phyloP scores from a whole-genome alignment of 108 stramenopile species.

The Cyclotella cryptica region DNA sequence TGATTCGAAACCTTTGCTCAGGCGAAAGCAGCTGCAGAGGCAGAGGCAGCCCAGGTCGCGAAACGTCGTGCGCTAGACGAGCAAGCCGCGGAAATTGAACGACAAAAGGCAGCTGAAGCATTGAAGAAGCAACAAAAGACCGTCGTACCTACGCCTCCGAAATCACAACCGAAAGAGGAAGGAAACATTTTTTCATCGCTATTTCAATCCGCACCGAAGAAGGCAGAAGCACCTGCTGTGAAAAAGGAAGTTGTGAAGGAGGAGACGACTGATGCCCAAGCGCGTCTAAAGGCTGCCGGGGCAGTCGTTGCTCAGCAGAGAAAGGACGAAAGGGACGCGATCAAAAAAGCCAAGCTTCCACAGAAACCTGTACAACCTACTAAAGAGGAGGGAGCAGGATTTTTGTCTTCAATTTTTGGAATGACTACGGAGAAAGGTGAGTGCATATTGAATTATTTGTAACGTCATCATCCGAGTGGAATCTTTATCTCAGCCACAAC shows the following conservation, averaged over 20 bases:
- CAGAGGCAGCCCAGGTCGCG: constrained; percentile 65
- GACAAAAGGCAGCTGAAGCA: constrained; percentile 68
- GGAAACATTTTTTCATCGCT: constrained; percentile 16
- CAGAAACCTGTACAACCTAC: background rate
- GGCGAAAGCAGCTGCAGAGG: constrained; percentile 66
- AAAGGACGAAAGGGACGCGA: constrained; percentile 15
- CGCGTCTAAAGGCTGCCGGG: constrained; percentile 1
- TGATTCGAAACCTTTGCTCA: background rate
- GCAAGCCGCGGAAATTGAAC: constrained; percentile 68
- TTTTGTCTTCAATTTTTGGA: constrained; percentile 33
- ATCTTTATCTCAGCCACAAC: background rate
- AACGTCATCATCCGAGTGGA: no score
- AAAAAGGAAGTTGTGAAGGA: constrained; percentile 32
- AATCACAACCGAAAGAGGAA: constrained; percentile 7
- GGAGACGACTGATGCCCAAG: background rate
- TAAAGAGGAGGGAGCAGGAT: constrained; percentile 18
- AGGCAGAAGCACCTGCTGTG: constrained; percentile 18
- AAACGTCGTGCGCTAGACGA: constrained; percentile 66
- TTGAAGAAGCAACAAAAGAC: constrained; percentile 59
- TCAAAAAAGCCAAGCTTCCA: background rate
- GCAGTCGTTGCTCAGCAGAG: constrained; percentile 11
- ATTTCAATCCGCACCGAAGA: constrained; percentile 27
- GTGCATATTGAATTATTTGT: background rate
- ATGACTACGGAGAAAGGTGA: constrained; percentile 14
- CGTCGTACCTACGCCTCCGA: constrained; percentile 8